Base-by-base conservation (phyloP, 78 protist species). In the Cyanophora paradoxa region DNA sequence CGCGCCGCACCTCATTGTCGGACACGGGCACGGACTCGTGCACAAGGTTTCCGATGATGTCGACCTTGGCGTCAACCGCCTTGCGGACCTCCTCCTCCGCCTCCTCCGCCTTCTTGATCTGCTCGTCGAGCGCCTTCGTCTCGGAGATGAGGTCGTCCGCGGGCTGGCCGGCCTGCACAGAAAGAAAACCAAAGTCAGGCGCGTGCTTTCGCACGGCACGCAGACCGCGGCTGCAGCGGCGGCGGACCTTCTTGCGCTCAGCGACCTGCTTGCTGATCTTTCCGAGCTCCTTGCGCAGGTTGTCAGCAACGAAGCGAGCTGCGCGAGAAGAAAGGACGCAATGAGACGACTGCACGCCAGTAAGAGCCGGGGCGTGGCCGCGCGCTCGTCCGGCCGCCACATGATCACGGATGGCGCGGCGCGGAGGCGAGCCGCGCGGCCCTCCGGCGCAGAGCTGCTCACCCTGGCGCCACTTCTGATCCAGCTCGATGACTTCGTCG, bases 41-140 rank as follows among this genome's bases (percentile, higher is more conserved):
- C 11, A 95, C 96, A 34, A 95, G 30, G 76, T 95, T 95, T 10
- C 98, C 99, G 34, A 95, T 52, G 20, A 0, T 0, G 41, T 63
- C 79, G 42, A 90, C 57, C 40, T 37, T n/a, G 33, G 26, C 8
- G 68, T 71, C 73, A 68, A 33, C 46, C 46, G 40, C 69, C 22
- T 1, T 17, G 41, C 81, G 56, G 5, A 22, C 39, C 62, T 48
- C 74, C 77, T 80, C 89, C 48, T 59, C 54, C 26, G 26, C 24
- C 39, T 28, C 41, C 68, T 42, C 59, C 37, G 30, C 48, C 28
- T 52, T 31, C 16, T 28, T 30, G 22, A 75, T 74, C 40, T 56
- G n/a, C 14, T 10, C 72, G 41, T 71, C 86, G 33, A 37, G 14
- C 19, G 37, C 59, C 54, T 13, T 22, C 34, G 57, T 41, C 50